Evolutionary conservation across 2,329 filamentous ascomycete genomes (phyloP).

Genomic region (Penicillium decumbens): DNA sequence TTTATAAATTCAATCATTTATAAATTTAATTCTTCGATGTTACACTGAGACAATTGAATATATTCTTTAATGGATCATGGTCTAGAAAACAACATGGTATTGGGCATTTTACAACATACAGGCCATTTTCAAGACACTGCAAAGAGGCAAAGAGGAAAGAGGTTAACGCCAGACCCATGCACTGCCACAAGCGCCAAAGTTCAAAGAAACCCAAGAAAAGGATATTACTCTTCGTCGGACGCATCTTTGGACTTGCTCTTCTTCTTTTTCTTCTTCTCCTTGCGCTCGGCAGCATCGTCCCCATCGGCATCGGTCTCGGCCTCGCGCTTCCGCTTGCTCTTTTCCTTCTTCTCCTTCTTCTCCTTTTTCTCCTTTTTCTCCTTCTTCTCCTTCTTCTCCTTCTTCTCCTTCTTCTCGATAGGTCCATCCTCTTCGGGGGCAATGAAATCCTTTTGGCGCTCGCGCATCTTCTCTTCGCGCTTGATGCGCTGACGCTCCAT

Average conservation of each 20-base stretch:
- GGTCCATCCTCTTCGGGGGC: constrained; percentile 71
- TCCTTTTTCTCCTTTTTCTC: constrained; percentile 51
- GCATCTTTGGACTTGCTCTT: constrained; percentile 37
- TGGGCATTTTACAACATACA: constrained; percentile 20
- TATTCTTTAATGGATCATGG: background rate
- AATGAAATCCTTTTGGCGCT: constrained; percentile 79
- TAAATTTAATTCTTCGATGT: background rate
- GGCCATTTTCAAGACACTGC: constrained; percentile 10
- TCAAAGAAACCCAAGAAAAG: constrained; percentile 18
- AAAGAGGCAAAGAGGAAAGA: constrained; percentile 16
- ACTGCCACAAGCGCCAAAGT: constrained; percentile 36
- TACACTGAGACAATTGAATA: background rate
- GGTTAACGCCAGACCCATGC: constrained; percentile 37
- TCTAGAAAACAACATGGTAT: constrained; percentile 12
- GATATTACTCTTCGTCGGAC: constrained; percentile 26
- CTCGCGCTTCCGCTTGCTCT: constrained; percentile 42
- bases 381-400: constrained; percentile 54
- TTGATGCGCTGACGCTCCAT: constrained; percentile 80
- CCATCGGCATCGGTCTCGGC: constrained; percentile 32
- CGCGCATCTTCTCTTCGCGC: constrained; percentile 81
- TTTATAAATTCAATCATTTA: constrained; percentile 1
- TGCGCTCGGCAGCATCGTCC: constrained; percentile 47
- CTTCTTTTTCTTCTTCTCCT: constrained; percentile 56
- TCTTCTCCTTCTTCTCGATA: constrained; percentile 49
- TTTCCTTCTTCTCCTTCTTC: constrained; percentile 43